Conservation (phyloP, 148 eudicot genomes). For the Polygonum aviculare region DNA sequence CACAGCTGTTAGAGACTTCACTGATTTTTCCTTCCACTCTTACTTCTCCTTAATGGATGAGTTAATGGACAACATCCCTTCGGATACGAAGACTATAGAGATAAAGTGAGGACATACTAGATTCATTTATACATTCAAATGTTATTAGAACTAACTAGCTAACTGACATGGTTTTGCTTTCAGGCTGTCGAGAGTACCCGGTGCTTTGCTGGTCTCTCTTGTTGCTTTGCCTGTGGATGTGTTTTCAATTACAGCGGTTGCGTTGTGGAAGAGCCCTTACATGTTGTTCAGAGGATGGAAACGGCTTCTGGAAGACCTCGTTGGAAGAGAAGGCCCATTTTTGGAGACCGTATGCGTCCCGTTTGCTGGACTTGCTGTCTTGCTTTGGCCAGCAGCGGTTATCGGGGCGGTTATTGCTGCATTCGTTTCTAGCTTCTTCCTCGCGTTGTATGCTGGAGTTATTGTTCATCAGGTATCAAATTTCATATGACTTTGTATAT, state of each 20-base stretch:
- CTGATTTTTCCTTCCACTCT: constrained; percentile 85
- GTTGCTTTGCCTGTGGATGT: constrained; percentile 60
- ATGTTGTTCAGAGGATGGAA: constrained; percentile 91
- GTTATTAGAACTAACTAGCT: neutral
- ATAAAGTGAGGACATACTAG: constrained; percentile 40
- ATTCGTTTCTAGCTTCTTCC: constrained; percentile 61
- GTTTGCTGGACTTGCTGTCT: constrained; percentile 80
- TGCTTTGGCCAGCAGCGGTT: constrained; percentile 85
- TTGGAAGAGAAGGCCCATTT: constrained; percentile 92
- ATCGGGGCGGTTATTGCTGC: constrained; percentile 55
- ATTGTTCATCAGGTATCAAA: constrained; percentile 60
- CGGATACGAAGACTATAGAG: constrained; percentile 53
- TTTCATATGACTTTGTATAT: neutral
- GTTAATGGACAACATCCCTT: constrained; percentile 43
- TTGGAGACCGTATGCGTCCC: constrained; percentile 88
- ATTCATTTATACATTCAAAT: neutral
- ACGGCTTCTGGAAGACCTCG: constrained; percentile 69
- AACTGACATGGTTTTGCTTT: neutral
- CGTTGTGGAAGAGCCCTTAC: constrained; percentile 85
- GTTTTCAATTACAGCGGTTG: constrained; percentile 47
- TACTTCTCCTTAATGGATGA: constrained; percentile 94
- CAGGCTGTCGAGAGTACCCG: constrained; percentile 57
- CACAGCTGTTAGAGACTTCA: constrained; percentile 69
- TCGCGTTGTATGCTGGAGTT: constrained; percentile 62
- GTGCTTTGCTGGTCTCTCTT: constrained; percentile 42